Evolutionary conservation across 805 yeast genomes (phyloP), one percentile per base, ranked within the genome.

Genomic region (Zygotorulaspora sp.): DNA sequence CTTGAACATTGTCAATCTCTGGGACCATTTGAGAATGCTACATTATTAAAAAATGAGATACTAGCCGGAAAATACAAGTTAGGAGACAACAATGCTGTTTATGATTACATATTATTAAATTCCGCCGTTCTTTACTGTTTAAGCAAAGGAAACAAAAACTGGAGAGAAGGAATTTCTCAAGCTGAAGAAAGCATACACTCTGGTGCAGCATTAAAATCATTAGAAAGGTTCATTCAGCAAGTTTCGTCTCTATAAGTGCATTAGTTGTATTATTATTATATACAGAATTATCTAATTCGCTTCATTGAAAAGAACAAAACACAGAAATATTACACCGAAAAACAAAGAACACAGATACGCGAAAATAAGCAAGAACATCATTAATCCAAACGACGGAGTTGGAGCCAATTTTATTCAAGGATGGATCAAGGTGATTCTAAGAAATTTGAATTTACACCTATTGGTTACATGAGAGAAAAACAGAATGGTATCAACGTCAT

Each of bases 31-130:
- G 87, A 86, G 53, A 92, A 92, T 58, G 96, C 98, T 0, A 48
- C 57, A 47, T 68, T 69, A 56, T 49, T 77, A 31, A 50, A 52
- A 17, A 63, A 57, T 12, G 55, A 63, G 45, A 68, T 66, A 55
- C 48, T 73, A 25, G 47, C 55, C 9, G 69, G 75, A 36, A 73
- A 74, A 43, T 54, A 66, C 30, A 65, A 68, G 4, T 62, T 66
- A 24, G 70, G 75, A 17, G 67, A 77, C 41, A 61, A 66, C 28
- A 59, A 71, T 45, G 85, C 97, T 3, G 63, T 89, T 11, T 78
- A 80, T 35, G 96, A 92, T 63, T 92, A 89, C 63, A 92, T 92
- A n/a, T 61, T 90, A 40, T 63, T 92, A 72, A 92, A 92, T 61
- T 72, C 94, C 14, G 89, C 89, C 3, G 96, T 96, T 0, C 66